Base-by-base conservation (phyloP, 2,329 filamentous ascomycete species). In the Aspergillus awamori region DNA sequence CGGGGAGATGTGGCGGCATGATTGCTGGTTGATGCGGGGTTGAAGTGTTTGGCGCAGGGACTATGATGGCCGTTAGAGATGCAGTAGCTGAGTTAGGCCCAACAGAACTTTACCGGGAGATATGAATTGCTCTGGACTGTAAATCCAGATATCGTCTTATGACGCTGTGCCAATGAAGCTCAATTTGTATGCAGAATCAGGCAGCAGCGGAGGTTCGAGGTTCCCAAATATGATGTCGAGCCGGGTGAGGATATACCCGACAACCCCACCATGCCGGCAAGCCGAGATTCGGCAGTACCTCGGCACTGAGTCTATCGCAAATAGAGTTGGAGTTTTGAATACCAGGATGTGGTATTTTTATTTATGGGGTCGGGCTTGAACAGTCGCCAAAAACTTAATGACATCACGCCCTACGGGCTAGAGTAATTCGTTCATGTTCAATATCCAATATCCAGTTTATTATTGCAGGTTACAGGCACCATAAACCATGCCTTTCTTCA, bases 1-100 rank as follows among this genome's bases (percentile, higher is more conserved):
- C 57, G 17, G 53, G 53, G 39, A 47, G 39, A 17, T 47, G 26
- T n/a, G 53, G 41, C 10, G 39, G 53, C 53, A 56, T 56, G 28
- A 13, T 56, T 20, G 26, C 20, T 43, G 10, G 22, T 26, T 8
- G 47, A 3, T 45, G 26, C 7, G 26, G 26, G 24, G 47, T 33
- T 51, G n/a, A 22, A 1, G 0, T 49, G 7, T 15, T 24, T 5
- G 2, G 45, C 15, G 24, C 4, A 17, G 47, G 3, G 15, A 13
- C 26, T 17, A 20, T 8, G 20, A 36, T 17, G 26, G 26, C n/a
- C 10, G 28, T 51, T 51, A 51, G 47, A 1, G 26, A 3, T 20
- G 15, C 17, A 2, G 8, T 17, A 13, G 17, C 10, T 6, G 5
- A 51, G 28, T 0, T 6, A 17, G 10, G 4, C 3, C 1, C 7